A percentile compares a stretch with the other conserved stretches of the same genome.
phyloP scores from a whole-genome alignment of 805 yeast species.

The Sugiyamaella marilandica region DNA sequence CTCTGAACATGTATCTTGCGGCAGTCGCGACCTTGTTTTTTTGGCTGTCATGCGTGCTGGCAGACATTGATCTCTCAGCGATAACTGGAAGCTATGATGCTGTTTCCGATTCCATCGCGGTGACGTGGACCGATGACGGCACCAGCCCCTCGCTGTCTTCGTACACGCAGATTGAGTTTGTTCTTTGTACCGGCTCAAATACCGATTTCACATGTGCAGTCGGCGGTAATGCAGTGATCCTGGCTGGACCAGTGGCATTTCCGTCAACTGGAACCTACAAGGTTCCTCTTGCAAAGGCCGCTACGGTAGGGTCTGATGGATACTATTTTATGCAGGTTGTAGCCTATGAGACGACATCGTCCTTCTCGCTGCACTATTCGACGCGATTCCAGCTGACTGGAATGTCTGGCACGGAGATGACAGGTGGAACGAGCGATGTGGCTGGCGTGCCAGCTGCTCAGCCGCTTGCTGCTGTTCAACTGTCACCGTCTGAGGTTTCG shows the following conservation, averaged over 20 bases:
- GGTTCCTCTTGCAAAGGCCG: slow-evolving; percentile 41
- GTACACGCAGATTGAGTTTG: slow-evolving; percentile 45
- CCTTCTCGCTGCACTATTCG: slow-evolving; percentile 61
- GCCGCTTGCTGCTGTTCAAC: slow-evolving; percentile 34
- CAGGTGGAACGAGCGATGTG: slow-evolving; percentile 42
- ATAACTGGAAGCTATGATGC: slow-evolving; percentile 32
- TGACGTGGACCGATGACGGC: slow-evolving; percentile 59
- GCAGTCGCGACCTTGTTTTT: neutral
- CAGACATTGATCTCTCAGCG: slow-evolving; percentile 44
- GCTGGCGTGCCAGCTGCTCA: slow-evolving; percentile 38
- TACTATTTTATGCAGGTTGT: slow-evolving; percentile 66
- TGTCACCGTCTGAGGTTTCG: slow-evolving; percentile 39
- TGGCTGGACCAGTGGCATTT: neutral
- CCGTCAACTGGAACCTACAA: slow-evolving; percentile 25
- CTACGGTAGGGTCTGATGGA: slow-evolving; percentile 56
- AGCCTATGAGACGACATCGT: slow-evolving; percentile 40
- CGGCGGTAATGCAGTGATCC: neutral
- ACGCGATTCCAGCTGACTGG: slow-evolving; percentile 60
- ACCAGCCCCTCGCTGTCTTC: slow-evolving; percentile 42
- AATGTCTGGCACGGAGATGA: slow-evolving; percentile 62
- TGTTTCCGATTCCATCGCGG: slow-evolving; percentile 25
- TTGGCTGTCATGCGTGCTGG: slow-evolving; percentile 28
- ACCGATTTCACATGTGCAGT: slow-evolving; percentile 33
- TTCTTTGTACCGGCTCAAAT: slow-evolving; percentile 65
- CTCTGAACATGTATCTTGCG: neutral